These are phyloP conservation scores for Ministeria vibrans DNA, from an alignment of 78 protist species.

Conservation along the genomic window DNA sequence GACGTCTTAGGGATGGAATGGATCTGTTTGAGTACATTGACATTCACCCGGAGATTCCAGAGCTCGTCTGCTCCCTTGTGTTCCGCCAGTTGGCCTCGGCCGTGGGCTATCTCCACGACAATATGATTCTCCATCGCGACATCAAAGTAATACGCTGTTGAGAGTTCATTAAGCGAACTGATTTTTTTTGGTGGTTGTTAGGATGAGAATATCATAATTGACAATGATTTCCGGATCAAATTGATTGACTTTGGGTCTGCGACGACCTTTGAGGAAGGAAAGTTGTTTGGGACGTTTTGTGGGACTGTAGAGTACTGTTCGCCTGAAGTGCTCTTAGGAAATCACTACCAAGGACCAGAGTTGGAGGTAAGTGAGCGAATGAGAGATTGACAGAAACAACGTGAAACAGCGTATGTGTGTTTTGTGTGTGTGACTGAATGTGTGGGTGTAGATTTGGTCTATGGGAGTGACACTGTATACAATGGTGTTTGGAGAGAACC, in stretches of 20 bases:
- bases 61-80: neutral
- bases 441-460: slow-evolving; percentile 29
- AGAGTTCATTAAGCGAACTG: no score
- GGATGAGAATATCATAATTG: slow-evolving; percentile 22
- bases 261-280: neutral
- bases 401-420: no score
- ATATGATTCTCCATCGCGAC: slow-evolving; percentile 22
- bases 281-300: slow-evolving; percentile 30
- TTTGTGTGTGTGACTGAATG: no score
- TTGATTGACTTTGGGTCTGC: slow-evolving; percentile 39
- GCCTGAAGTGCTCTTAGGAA: slow-evolving; percentile 44
- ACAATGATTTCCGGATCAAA: slow-evolving; percentile 8
- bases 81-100: slow-evolving; percentile 19
- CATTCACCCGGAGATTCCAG: neutral
- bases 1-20: neutral
- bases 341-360: slow-evolving; percentile 17
- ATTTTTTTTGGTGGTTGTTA: no score
- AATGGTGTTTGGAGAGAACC: slow-evolving; percentile 14
- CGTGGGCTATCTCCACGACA: slow-evolving; percentile 8
- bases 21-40: slow-evolving; percentile 19
- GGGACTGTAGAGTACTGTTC: slow-evolving; percentile 46
- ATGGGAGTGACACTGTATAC: slow-evolving; percentile 25
- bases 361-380: no score
- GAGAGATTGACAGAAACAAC: no score
- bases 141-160: slow-evolving; percentile 5